These are phyloP conservation scores for Elasticomyces elasticus DNA, from an alignment of 495 filamentous ascomycete species.

Conservation along the genomic window DNA sequence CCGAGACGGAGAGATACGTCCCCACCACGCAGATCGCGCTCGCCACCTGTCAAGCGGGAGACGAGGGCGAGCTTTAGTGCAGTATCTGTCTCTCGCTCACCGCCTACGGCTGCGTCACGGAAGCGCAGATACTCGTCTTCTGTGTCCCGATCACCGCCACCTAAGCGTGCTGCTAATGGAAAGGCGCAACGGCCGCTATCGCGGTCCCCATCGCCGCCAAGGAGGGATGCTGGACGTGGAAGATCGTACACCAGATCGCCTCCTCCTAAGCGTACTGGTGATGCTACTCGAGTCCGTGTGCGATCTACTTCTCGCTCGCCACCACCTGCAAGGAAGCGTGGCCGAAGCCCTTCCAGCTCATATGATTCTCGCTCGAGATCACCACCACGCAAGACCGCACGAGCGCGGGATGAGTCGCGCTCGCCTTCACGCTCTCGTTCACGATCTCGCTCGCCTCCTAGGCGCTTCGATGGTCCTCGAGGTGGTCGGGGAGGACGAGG, in stretches of 20 bases:
- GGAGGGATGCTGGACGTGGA: conserved; percentile 3
- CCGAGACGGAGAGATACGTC: conserved; percentile 1
- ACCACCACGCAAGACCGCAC: neutral
- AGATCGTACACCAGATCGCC: conserved; percentile 6
- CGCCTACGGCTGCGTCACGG: conserved; percentile 3
- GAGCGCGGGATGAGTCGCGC: neutral
- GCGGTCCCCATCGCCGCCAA: conserved; percentile 2
- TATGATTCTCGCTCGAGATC: conserved; percentile 22
- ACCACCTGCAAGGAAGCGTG: conserved; percentile 2
- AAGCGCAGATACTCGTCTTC: conserved; percentile 13
- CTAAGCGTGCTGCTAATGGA: neutral
- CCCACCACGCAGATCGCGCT: conserved; percentile 3
- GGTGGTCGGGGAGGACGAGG: neutral
- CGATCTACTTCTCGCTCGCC: conserved; percentile 5
- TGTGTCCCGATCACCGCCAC: conserved; percentile 16
- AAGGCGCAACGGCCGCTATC: conserved; percentile 1
- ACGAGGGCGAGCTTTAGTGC: conserved; percentile 1
- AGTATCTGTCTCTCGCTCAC: conserved; percentile 15
- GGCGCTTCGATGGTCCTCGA: neutral
- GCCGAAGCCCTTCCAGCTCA: neutral
- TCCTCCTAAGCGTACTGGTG: conserved; percentile 4
- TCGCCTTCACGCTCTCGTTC: conserved; percentile 5
- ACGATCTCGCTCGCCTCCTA: neutral
- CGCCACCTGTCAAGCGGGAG: conserved; percentile 1
- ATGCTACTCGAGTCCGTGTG: conserved; percentile 3